Evolutionary conservation across 1,284 basidiomycete species (phyloP), one percentile per base, ranked within the genome.

Genomic region (Coniophora puteana): DNA sequence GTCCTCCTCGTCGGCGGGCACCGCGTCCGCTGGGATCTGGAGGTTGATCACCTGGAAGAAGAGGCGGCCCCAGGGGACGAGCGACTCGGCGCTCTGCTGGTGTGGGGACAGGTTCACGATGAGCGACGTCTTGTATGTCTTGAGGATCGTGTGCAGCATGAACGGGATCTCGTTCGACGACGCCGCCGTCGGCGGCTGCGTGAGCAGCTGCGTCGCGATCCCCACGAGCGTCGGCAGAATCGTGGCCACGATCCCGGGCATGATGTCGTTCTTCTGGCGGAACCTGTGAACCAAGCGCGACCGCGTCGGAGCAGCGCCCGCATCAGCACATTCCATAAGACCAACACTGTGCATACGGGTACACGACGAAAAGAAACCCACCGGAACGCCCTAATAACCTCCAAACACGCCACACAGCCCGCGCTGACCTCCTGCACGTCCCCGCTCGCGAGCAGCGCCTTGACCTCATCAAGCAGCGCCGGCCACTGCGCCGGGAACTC

Each of bases 41-140:
- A 89, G 65, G 50, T 84, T 82, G 25, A 92, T 73, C 13, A 91
- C 73, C 37, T 76, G 70, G 62, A 93, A 89, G 26, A 93, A 66
- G n/a, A 93, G 72, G 21, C 78, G 76, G 5, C 88, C 89, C 90
- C 90, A 93, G 1, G 87, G 85, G 12, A 91, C 80, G 37, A 93
- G 70, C 40, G 80, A 82, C 38, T 86, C 81, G 1, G 73, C 56
- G 40, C 70, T 76, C 58, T 90, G 89, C 49, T 91, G 89, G 50
- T 89, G 85, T 7, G 59, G 45, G 44, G 78, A 82, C 12, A 93
- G 71, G 38, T 82, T 74, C 36, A 87, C 71, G 22, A 83, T 72
- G 55, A 89, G 86, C 36, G 81, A 84, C 1, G 81, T 83, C 54
- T 81, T 85, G 69, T 93, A 93, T 0, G 86, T 74, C 55, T 93